Conservation (phyloP, 176 grass and related monocot species). For the Carex littledalei region DNA sequence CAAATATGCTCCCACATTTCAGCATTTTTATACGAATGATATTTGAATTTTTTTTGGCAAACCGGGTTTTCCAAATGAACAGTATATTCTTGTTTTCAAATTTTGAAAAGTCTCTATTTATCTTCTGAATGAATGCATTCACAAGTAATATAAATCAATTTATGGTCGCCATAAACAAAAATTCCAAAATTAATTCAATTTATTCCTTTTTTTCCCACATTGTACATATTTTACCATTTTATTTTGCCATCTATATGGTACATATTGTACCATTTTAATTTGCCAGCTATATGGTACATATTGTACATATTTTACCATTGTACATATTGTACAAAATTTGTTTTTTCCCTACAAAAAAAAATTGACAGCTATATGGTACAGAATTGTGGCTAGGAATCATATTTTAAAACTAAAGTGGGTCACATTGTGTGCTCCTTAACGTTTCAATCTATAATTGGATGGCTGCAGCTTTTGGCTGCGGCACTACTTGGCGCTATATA, state of each 20-base stretch:
- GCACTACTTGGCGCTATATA: conserved; percentile 8
- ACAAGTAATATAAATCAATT: no score
- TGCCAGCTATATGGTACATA: background rate
- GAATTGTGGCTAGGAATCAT: background rate
- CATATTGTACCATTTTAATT: background rate
- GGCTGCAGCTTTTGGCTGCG: conserved; percentile 25
- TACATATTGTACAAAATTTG: no score
- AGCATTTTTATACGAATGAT: no score
- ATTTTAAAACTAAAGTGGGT: background rate
- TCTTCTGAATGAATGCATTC: no score
- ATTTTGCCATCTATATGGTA: background rate
- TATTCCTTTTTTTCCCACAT: background rate
- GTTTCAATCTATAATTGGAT: conserved; percentile 13
- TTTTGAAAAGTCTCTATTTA: no score
- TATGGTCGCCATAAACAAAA: no score
- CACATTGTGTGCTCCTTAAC: background rate
- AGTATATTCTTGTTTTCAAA: no score
- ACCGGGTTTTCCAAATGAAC: no score
- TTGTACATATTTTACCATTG: background rate
- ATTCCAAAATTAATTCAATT: background rate
- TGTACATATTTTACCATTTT: background rate
- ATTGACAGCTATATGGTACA: background rate
- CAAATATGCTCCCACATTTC: no score
- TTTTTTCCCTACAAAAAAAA: no score
- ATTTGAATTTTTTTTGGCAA: no score